Evolutionary conservation across 257 asterid species (phyloP), one percentile per base, ranked within the genome.

Genomic region (Avicennia marina): DNA sequence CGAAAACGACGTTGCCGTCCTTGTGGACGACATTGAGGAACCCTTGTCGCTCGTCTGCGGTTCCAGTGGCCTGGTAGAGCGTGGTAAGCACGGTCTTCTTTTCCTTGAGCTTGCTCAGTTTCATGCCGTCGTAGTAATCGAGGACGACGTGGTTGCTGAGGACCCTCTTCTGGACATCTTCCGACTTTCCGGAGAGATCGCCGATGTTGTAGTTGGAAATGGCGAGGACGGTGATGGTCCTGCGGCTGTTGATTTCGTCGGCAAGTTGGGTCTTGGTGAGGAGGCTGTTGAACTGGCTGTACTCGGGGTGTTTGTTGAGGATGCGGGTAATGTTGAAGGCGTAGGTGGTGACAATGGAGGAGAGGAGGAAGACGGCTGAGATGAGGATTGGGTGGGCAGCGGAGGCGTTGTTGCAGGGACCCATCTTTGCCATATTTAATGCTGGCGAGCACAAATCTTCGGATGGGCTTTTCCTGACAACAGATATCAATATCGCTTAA

Each of bases 191-290:
- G 1, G 69, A 0, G 8, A 90, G 38, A 1, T 34, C 67, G 13
- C 75, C 86, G 1, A 84, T 22, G 36, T 25, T 63, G 50, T 54
- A 83, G 67, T 84, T 78, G 22, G 68, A 42, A 2, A 90, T 26
- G 58, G 85, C 97, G 3, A 90, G 84, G n/a, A 86, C 53, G 15
- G 95, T 86, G 58, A 86, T 63, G 49, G 88, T 61, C 31, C 27
- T 11, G 4, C 94, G 81, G 19, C 55, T 15, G 47, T 84, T 82
- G 67, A 89, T 72, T 1, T 59, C 78, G 0, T 2, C 31, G 17
- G 71, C 78, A n/a, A 86, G 67, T n/a, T 49, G 60, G 9, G 84
- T 72, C 22, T 36, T 51, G 7, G 75, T 27, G 18, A 90, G 71
- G 42, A 74, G 76, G 9, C 36, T 19, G 66, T 77, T 86, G 66